Percentiles rank a stretch among this genome's conserved stretches.
Evolutionary conservation across 352 stramenopile genomes (phyloP).

Genomic region (Phytophthora europaea): DNA sequence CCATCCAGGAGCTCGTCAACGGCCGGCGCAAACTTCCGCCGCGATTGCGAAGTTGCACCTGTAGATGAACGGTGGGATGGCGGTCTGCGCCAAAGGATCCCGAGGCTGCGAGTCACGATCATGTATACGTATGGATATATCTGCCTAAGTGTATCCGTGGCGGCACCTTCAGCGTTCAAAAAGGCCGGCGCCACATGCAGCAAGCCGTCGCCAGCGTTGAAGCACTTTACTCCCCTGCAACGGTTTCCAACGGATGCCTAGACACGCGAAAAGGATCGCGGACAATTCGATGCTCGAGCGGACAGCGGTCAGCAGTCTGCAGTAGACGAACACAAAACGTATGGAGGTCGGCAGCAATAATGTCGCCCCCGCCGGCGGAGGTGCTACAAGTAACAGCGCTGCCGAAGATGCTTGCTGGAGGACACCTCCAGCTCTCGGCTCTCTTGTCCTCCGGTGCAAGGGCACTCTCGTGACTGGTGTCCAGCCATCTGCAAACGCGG

Average conservation of each 20-base stretch:
- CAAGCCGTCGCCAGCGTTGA: background rate
- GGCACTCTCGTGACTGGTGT: constrained; percentile 22
- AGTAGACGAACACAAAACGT: background rate
- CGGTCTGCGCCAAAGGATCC: constrained; percentile 5
- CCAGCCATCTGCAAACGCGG: background rate
- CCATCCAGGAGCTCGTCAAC: constrained; percentile 27
- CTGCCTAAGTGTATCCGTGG: background rate
- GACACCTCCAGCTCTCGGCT: background rate
- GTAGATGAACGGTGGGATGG: constrained; percentile 4
- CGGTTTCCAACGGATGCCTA: background rate
- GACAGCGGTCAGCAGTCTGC: background rate
- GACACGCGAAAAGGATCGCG: background rate
- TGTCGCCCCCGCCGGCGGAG: background rate
- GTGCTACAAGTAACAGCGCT: background rate
- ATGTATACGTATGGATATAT: background rate
- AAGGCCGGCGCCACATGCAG: background rate
- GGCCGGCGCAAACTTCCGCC: constrained; percentile 32
- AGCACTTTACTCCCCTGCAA: background rate
- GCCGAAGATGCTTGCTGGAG: background rate
- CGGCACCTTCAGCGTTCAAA: background rate
- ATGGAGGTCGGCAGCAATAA: background rate
- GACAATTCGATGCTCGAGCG: background rate
- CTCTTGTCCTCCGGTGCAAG: background rate
- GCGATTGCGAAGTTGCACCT: constrained; percentile 22
- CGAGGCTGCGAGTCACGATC: background rate